phyloP scores from a whole-genome alignment of 202 grass and related monocot species.

The Tripidium arundinaceum region DNA sequence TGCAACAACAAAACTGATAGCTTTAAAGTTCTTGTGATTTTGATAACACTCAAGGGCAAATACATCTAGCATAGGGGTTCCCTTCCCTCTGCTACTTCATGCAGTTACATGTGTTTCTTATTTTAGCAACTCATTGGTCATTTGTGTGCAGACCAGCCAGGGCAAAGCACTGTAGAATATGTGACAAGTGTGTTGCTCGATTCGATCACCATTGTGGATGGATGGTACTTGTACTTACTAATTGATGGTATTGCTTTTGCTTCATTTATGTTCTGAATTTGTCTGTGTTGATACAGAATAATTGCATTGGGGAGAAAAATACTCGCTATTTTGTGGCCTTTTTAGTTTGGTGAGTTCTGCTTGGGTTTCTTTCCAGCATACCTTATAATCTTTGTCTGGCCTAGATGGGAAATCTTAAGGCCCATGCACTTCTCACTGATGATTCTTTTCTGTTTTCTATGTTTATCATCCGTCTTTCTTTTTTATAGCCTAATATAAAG shows the following conservation, averaged over 20 bases:
- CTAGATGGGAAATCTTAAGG: neutral
- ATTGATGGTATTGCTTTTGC: constrained; percentile 30
- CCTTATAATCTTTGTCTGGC: neutral
- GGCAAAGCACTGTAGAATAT: constrained; percentile 98
- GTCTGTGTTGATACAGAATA: constrained; percentile 67
- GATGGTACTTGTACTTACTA: constrained; percentile 66
- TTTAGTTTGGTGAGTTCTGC: constrained; percentile 84
- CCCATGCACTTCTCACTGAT: too few species aligned
- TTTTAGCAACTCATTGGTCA: constrained; percentile 34
- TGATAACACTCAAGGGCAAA: constrained; percentile 1
- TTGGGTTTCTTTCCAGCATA: constrained; percentile 12
- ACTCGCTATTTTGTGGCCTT: constrained; percentile 93
- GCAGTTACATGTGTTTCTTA: constrained; percentile 26
- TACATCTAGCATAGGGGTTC: neutral
- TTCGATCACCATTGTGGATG: constrained; percentile 99
- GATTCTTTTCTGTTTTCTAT: neutral
- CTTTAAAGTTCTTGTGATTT: constrained; percentile 31
- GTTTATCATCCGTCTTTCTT: neutral
- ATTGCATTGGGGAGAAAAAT: constrained; percentile 99
- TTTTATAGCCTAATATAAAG: constrained; percentile 14
- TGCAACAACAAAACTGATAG: constrained; percentile 13
- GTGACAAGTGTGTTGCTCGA: constrained; percentile 90
- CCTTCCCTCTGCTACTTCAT: neutral
- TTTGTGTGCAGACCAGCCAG: constrained; percentile 84
- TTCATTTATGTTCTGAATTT: constrained; percentile 30